phyloP scores from a whole-genome alignment of 768 basidiomycete genomes.

The Mycena metata region DNA sequence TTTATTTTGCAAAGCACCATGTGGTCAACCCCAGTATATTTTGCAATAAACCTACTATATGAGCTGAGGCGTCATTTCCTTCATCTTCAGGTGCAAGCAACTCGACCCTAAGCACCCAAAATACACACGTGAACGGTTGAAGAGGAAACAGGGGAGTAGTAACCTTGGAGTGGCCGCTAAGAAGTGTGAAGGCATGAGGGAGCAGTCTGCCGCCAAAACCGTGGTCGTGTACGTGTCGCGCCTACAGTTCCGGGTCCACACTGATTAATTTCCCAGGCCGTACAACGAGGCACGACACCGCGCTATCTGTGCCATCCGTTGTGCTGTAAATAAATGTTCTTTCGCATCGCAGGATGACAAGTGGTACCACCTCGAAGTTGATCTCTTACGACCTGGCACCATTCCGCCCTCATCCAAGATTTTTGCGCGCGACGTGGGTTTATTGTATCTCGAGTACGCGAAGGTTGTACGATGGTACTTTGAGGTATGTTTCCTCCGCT shows the following conservation, averaged over 20 bases:
- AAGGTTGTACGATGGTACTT: conserved; percentile 21
- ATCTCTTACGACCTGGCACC: conserved; percentile 40
- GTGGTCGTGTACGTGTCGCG: conserved; percentile 8
- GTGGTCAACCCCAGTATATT: too few species aligned
- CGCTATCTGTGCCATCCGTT: conserved; percentile 36
- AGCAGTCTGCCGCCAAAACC: neutral
- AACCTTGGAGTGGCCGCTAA: conserved; percentile 16
- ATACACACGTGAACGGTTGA: conserved; percentile 8
- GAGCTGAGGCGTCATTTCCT: conserved; percentile 9
- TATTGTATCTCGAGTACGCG: conserved; percentile 21
- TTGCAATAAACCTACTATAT: too few species aligned
- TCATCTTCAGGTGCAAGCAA: conserved; percentile 18
- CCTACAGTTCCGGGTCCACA: neutral
- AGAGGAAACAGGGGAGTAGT: conserved; percentile 24
- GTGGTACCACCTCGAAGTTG: conserved; percentile 37
- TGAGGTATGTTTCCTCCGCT: conserved; percentile 8
- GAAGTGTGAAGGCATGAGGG: conserved; percentile 9
- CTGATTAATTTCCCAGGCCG: conserved; percentile 20
- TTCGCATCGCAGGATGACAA: conserved; percentile 37
- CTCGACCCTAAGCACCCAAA: conserved; percentile 4
- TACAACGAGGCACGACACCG: conserved; percentile 34
- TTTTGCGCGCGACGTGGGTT: conserved; percentile 30
- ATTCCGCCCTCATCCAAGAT: conserved; percentile 34
- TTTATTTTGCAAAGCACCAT: too few species aligned
- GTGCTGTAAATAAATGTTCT: conserved; percentile 34